Base-by-base conservation (phyloP, 164 flowering plant species). In the Nelumbo lutea region DNA sequence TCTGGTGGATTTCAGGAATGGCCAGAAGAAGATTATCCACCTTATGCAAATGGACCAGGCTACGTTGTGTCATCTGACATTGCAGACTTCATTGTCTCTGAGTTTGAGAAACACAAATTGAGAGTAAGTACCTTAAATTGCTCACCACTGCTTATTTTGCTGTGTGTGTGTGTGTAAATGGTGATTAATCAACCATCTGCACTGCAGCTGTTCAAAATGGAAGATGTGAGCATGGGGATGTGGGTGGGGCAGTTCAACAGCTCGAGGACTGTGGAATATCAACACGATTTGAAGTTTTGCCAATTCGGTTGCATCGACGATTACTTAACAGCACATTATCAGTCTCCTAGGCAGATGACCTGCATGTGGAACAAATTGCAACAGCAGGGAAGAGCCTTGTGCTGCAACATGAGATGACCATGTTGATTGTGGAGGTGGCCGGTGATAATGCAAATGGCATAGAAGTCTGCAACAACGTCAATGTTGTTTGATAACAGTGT, bases 201-300 rank as follows among this genome's bases (percentile, higher is more conserved):
- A 60, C 14, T 66, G 55, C 87, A 90, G 96, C 72, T 90, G 72
- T 88, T 88, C 80, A 90, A 90, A 76, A 88, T 88, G 91, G 96
- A 90, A 72, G 96, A 90, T 68, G 96, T 90, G 70, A 88, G 93
- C 79, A 84, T 90, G 93, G 96, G 93, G 58, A 87, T 87, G 88
- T 90, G 96, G 96, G 91, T 90, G 72, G 96, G 80, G 71, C 75
- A 82, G 70, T 85, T 90, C 74, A 90, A 90, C 71, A 77, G 76
- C 67, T 72, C 91, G 48, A 81, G 61, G 62, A 78, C 84, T 1
- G 93, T 90, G 15, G 81, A 81, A 59, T 90, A 88, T 70, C 11
- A 70, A 27, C 93, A 90, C 74, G 83, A 81, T 80, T 61, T 77
- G 68, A 87, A 77, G 71, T 88, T 84, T 58, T 90, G 91, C 79